phyloP scores from a whole-genome alignment of 805 yeast genomes.

The Metschnikowia kofuensis region DNA sequence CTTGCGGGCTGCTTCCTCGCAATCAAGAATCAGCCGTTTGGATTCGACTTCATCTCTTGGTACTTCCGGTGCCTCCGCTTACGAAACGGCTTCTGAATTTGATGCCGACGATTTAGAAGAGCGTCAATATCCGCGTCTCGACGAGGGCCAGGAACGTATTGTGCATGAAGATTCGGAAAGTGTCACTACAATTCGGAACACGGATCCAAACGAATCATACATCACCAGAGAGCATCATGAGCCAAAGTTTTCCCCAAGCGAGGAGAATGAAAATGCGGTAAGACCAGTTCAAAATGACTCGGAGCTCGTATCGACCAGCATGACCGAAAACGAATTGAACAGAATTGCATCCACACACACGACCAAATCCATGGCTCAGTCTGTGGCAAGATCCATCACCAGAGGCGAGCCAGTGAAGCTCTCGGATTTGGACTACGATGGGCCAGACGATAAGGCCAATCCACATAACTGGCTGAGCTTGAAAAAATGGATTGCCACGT shows the following conservation, averaged over 20 bases:
- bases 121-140: neutral
- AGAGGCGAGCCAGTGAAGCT: slow-evolving; percentile 8
- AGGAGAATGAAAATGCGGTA: neutral
- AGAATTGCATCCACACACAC: slow-evolving; percentile 9
- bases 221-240: neutral
- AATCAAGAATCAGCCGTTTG: slow-evolving; percentile 4
- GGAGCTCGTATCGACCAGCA: neutral
- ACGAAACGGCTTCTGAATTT: slow-evolving; percentile 30
- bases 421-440: slow-evolving; percentile 52
- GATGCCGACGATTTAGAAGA: slow-evolving; percentile 13
- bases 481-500: slow-evolving; percentile 65
- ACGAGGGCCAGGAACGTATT: neutral
- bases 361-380: slow-evolving; percentile 6
- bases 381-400: slow-evolving; percentile 9
- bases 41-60: slow-evolving; percentile 17
- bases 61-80: slow-evolving; percentile 27
- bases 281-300: neutral
- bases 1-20: slow-evolving; percentile 26
- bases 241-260: neutral
- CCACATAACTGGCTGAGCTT: slow-evolving; percentile 67
- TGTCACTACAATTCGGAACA: slow-evolving; percentile 12
- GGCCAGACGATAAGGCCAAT: slow-evolving; percentile 56
- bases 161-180: slow-evolving; percentile 8
- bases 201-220: neutral
- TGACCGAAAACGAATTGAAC: slow-evolving; percentile 11